These are phyloP conservation scores for Kuraishia ogatae DNA, from an alignment of 805 yeast species.

Conservation along the genomic window DNA sequence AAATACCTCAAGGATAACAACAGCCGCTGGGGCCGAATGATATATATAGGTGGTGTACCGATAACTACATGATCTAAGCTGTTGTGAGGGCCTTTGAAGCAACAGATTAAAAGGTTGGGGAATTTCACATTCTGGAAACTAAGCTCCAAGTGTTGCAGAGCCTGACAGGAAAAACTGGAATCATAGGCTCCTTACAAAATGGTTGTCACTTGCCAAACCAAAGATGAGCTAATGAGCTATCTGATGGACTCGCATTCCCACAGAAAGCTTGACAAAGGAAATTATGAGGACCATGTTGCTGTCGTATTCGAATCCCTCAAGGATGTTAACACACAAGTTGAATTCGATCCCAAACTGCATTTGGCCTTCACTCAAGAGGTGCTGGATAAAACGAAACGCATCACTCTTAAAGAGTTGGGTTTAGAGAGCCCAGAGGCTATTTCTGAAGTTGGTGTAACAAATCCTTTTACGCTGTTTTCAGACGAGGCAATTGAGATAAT, in stretches of 20 bases:
- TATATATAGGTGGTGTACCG: too few relatives aligned
- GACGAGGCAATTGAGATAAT: constrained; percentile 50
- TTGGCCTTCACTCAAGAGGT: constrained; percentile 26
- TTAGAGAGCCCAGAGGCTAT: constrained; percentile 35
- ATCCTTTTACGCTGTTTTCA: constrained; percentile 53
- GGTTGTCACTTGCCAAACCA: constrained; percentile 5
- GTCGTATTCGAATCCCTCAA: constrained; percentile 18
- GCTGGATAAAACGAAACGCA: constrained; percentile 26
- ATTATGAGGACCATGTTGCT: constrained; percentile 24
- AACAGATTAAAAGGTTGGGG: too few relatives aligned
- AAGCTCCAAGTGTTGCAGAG: background rate
- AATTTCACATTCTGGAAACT: background rate
- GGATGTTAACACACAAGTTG: constrained; percentile 16
- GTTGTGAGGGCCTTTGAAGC: too few relatives aligned
- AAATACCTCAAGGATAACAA: too few relatives aligned
- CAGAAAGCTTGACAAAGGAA: constrained; percentile 21
- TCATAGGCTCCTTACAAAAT: background rate
- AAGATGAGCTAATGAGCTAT: constrained; percentile 21
- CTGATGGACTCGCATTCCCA: constrained; percentile 29
- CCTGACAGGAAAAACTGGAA: background rate
- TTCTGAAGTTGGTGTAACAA: constrained; percentile 45
- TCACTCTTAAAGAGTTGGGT: constrained; percentile 43
- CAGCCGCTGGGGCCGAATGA: too few relatives aligned
- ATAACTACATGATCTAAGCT: too few relatives aligned
- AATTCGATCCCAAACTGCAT: constrained; percentile 29